Conservation (phyloP, 2,329 filamentous ascomycete genomes). For the Xylariaceae sp. region DNA sequence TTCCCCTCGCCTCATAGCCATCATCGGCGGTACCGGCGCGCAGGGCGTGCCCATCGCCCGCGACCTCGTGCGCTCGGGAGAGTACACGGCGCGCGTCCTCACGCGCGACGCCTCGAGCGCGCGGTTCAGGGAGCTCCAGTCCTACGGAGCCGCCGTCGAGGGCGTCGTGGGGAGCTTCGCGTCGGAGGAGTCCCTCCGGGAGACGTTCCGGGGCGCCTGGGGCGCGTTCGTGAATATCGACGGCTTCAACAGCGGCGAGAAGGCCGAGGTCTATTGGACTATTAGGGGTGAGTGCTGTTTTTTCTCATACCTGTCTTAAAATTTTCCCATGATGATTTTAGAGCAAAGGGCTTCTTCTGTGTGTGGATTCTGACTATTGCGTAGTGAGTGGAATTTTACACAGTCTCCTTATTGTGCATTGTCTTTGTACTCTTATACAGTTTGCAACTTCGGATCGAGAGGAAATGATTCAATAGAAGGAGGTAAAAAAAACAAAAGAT, state of each 20-base stretch:
- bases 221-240: slow-evolving; percentile 52
- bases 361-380: too few relatives aligned
- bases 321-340: not conserved
- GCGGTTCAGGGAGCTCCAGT: slow-evolving; percentile 38
- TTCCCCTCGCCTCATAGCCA: slow-evolving; percentile 22
- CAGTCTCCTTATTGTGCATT: too few relatives aligned
- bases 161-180: slow-evolving; percentile 44
- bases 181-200: slow-evolving; percentile 38
- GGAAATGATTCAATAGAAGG: too few relatives aligned
- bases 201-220: slow-evolving; percentile 39
- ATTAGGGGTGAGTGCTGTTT: slow-evolving; percentile 27
- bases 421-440: too few relatives aligned
- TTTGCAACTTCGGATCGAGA: too few relatives aligned
- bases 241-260: slow-evolving; percentile 48
- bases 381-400: too few relatives aligned
- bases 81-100: slow-evolving; percentile 41
- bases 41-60: slow-evolving; percentile 45
- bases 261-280: slow-evolving; percentile 45
- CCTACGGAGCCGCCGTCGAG: slow-evolving; percentile 39
- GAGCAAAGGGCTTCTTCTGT: not conserved
- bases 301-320: not conserved
- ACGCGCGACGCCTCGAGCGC: slow-evolving; percentile 40
- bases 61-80: slow-evolving; percentile 35
- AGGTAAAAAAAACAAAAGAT: too few relatives aligned
- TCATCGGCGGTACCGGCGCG: slow-evolving; percentile 47